These are phyloP conservation scores for Suaeda aralocaspica DNA, from an alignment of 148 eudicot genomes.

Conservation along the genomic window DNA sequence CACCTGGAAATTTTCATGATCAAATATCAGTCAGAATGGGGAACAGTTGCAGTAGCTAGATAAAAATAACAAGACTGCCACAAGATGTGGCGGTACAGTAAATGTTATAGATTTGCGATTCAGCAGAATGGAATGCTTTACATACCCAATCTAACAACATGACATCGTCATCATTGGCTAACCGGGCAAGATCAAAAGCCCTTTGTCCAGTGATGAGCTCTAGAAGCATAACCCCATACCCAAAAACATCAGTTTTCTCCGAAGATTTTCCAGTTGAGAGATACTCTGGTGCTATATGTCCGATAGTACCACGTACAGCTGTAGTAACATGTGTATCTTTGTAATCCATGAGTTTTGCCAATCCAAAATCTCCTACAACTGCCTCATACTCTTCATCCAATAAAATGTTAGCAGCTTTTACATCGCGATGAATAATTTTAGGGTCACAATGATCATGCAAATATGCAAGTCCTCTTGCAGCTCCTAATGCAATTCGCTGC, in stretches of 20 bases:
- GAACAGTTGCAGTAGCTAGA: background rate
- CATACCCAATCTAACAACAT: constrained; percentile 56
- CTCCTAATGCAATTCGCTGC: constrained; percentile 39
- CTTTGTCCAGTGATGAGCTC: constrained; percentile 57
- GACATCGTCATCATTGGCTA: constrained; percentile 52
- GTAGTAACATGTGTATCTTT: constrained; percentile 51
- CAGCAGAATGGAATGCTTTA: background rate
- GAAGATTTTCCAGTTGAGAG: constrained; percentile 53
- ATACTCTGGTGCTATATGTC: constrained; percentile 50
- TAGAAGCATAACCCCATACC: constrained; percentile 51
- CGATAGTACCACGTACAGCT: constrained; percentile 49
- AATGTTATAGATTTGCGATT: background rate
- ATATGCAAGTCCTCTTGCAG: constrained; percentile 47
- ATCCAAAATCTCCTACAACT: constrained; percentile 45
- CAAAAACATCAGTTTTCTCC: constrained; percentile 53
- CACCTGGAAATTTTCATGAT: constrained; percentile 27
- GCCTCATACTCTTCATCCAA: constrained; percentile 49
- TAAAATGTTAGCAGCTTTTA: constrained; percentile 46
- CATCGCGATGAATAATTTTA: constrained; percentile 50
- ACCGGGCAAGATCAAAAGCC: constrained; percentile 56
- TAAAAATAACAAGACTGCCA: background rate
- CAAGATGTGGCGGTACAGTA: background rate
- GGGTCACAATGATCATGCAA: constrained; percentile 50
- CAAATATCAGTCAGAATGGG: background rate
- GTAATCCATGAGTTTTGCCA: constrained; percentile 51